A percentile compares a stretch with the other conserved stretches of the same genome.
phyloP scores from a whole-genome alignment of 352 stramenopile species.

The Phytopythium cucurbitacearum region DNA sequence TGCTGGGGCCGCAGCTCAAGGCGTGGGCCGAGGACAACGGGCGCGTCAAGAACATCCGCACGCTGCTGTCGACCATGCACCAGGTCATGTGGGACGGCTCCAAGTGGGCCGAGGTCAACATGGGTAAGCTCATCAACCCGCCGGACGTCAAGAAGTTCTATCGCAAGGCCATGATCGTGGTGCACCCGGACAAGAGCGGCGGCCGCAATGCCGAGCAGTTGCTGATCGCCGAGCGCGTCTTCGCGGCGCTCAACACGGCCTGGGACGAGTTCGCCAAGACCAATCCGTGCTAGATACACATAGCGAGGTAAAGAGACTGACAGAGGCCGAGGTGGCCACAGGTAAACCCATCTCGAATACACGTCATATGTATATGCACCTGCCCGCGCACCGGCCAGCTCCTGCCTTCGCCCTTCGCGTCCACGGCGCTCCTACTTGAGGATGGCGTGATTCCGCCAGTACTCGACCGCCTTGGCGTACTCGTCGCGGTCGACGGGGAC shows the following conservation, averaged over 20 bases:
- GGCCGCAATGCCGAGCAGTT: slow-evolving; percentile 84
- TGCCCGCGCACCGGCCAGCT: slow-evolving; percentile 10
- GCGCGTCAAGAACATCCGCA: slow-evolving; percentile 89
- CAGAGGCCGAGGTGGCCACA: slow-evolving; percentile 13
- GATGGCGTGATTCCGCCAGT: slow-evolving; percentile 84
- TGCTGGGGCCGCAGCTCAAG: slow-evolving; percentile 75
- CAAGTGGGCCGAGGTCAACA: slow-evolving; percentile 87
- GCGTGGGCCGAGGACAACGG: slow-evolving; percentile 81
- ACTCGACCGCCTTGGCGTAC: slow-evolving; percentile 86
- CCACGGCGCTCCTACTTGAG: slow-evolving; percentile 54
- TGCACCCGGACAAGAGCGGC: slow-evolving; percentile 89
- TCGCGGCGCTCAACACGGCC: slow-evolving; percentile 87
- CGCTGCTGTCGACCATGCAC: slow-evolving; percentile 90
- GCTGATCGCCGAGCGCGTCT: slow-evolving; percentile 89
- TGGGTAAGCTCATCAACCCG: slow-evolving; percentile 90
- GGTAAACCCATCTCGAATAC: slow-evolving; percentile 21
- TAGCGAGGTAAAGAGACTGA: slow-evolving; percentile 2
- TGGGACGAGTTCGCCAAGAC: slow-evolving; percentile 85
- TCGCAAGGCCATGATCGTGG: slow-evolving; percentile 90
- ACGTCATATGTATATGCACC: slow-evolving; percentile 24
- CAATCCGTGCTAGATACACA: slow-evolving; percentile 47
- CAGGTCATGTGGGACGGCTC: slow-evolving; percentile 88
- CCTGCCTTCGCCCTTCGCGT: slow-evolving; percentile 8
- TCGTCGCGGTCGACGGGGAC: slow-evolving; percentile 71
- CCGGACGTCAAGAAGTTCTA: slow-evolving; percentile 90